These are phyloP conservation scores for Populus euphratica DNA, from an alignment of 345 rosid species.

Conservation along the genomic window DNA sequence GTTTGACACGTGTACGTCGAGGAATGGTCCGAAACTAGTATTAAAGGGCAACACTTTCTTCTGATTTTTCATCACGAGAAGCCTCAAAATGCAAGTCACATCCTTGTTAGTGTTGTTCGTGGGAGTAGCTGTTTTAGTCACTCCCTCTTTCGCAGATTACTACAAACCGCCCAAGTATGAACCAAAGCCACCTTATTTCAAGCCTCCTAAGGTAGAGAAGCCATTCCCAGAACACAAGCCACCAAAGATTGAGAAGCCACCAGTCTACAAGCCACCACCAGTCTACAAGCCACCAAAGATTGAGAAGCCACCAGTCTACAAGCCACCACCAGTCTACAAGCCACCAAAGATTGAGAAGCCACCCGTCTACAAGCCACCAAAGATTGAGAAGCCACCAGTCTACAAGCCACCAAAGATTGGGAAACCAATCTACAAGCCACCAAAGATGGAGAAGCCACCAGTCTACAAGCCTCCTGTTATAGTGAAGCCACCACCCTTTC, in stretches of 20 bases:
- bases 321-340: not conserved
- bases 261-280: conserved; percentile 11
- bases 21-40: conserved; percentile 2
- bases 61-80: not conserved
- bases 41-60: not conserved
- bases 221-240: not conserved
- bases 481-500: not conserved
- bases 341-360: not conserved
- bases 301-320: not conserved
- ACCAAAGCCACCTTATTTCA: not conserved
- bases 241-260: conserved; percentile 12
- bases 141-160: conserved; percentile 16
- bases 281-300: not conserved
- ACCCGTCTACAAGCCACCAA: conserved; percentile 10
- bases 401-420: conserved; percentile 6
- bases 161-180: not conserved
- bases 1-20: not conserved
- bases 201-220: not conserved
- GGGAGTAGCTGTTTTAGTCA: conserved; percentile 22
- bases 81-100: conserved; percentile 14
- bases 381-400: conserved; percentile 2
- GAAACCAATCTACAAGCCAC: not conserved
- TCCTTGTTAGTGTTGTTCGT: conserved; percentile 22
- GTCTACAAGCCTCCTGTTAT: not conserved
- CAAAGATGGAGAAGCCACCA: not conserved